Conservation (phyloP, 768 basidiomycete genomes). For the Agaricus blazei region DNA sequence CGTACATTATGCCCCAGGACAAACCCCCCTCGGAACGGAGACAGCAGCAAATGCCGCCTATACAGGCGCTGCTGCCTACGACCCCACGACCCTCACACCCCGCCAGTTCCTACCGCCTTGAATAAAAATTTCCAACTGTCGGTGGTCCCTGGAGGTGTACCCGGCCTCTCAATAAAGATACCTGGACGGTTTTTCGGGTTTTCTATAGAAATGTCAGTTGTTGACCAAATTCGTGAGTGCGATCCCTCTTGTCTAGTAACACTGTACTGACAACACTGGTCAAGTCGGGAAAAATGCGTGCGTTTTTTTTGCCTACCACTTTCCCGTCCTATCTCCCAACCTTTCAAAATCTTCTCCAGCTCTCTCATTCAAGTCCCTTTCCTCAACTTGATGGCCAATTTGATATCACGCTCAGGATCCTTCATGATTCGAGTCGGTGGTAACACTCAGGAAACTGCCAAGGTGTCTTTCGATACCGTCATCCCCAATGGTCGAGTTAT, state of each 20-base stretch:
- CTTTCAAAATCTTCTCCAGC: conserved; percentile 34
- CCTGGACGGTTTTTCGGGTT: conserved; percentile 48
- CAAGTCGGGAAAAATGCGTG: conserved; percentile 48
- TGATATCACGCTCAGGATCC: conserved; percentile 57
- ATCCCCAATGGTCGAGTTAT: conserved; percentile 45
- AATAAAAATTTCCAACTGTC: conserved; percentile 41
- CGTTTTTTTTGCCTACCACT: conserved; percentile 9
- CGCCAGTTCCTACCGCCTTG: conserved; percentile 41
- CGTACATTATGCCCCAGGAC: conserved; percentile 29
- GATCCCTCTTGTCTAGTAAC: neutral
- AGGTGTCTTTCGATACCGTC: conserved; percentile 34
- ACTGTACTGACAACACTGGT: neutral
- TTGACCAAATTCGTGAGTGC: conserved; percentile 48
- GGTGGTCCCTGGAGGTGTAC: conserved; percentile 29
- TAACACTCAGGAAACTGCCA: conserved; percentile 71
- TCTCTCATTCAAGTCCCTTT: conserved; percentile 54
- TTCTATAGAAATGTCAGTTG: conserved; percentile 59
- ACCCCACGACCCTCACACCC: conserved; percentile 46
- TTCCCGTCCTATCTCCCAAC: conserved; percentile 17
- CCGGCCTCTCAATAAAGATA: conserved; percentile 31
- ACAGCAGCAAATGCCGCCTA: conserved; percentile 35
- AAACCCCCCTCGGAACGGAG: conserved; percentile 21
- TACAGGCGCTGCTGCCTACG: conserved; percentile 50
- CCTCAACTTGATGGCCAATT: conserved; percentile 74
- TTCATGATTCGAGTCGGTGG: conserved; percentile 73